phyloP scores from a whole-genome alignment of 192 early-diverging fungal genomes.

The Bifiguratus adelaidae region DNA sequence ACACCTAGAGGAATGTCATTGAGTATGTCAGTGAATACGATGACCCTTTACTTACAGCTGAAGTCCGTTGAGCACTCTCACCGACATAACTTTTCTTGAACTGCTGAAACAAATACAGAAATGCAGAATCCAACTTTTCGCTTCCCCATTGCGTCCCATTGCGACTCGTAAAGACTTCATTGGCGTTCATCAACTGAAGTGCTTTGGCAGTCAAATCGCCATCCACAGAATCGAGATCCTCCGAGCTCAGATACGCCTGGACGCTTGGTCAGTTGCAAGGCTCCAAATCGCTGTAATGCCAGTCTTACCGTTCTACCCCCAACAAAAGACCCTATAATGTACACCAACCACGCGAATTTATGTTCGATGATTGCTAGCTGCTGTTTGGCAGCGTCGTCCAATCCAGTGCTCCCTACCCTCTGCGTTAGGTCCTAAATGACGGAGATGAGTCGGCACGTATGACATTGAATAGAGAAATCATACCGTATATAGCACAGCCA shows the following conservation, averaged over 20 bases:
- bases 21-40: neutral
- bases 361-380: conserved; percentile 35
- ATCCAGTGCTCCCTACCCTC: neutral
- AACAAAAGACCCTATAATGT: conserved; percentile 58
- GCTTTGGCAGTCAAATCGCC: conserved; percentile 61
- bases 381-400: conserved; percentile 24
- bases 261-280: conserved; percentile 3
- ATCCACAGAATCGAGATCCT: conserved; percentile 72
- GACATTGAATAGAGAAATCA: neutral
- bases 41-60: conserved; percentile 8
- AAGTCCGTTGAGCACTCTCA: conserved; percentile 44
- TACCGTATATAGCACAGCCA: conserved; percentile 50
- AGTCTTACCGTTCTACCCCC: conserved; percentile 49
- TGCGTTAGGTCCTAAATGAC: conserved; percentile 6
- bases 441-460: neutral
- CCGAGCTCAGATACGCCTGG: conserved; percentile 58
- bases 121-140: conserved; percentile 64
- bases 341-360: conserved; percentile 74
- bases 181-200: conserved; percentile 58
- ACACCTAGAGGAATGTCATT: conserved; percentile 37
- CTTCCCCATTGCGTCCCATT: conserved; percentile 34
- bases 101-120: conserved; percentile 67
- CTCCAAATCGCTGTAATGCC: conserved; percentile 4
- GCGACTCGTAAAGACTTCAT: conserved; percentile 42
- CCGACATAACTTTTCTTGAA: conserved; percentile 79